These are phyloP conservation scores for Fusarium tanahbumbuense DNA, from an alignment of 2,329 filamentous ascomycete genomes.

Conservation along the genomic window DNA sequence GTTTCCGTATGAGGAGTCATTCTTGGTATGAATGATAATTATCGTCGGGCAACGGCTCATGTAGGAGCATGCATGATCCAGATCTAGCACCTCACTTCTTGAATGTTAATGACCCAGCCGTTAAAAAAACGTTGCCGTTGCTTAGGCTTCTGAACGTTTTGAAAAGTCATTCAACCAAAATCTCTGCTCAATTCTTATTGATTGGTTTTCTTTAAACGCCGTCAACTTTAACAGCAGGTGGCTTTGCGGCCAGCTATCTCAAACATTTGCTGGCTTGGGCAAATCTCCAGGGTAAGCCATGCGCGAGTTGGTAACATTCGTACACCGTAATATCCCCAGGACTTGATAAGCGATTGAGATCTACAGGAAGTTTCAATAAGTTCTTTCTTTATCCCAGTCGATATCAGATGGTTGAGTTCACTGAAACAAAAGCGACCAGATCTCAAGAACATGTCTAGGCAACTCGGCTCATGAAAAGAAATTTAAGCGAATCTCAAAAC, in stretches of 20 bases:
- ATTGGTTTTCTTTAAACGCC: not conserved
- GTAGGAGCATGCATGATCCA: not conserved
- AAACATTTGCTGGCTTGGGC: not conserved
- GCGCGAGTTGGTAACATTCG: too few species aligned
- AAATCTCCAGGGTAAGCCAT: slow-evolving; percentile 61
- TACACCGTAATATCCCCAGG: slow-evolving; percentile 43
- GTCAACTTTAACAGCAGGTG: not conserved
- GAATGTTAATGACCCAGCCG: not conserved
- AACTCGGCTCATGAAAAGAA: not conserved
- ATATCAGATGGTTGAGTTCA: not conserved
- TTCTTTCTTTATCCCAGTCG: not conserved
- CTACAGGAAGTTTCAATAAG: slow-evolving; percentile 53
- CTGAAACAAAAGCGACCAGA: not conserved
- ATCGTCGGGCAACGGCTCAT: slow-evolving; percentile 38
- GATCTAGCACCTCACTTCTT: not conserved
- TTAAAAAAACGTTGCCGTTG: not conserved
- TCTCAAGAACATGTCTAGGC: not conserved
- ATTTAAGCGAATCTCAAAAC: not conserved
- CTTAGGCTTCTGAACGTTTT: slow-evolving; percentile 62
- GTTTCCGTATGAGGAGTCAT: not conserved
- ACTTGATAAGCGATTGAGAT: slow-evolving; percentile 63
- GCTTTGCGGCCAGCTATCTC: not conserved
- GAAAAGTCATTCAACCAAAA: slow-evolving; percentile 59
- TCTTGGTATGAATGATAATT: slow-evolving; percentile 32
- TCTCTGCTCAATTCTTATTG: not conserved